phyloP scores from a whole-genome alignment of 1,139 yeast species.

The Saccharomyces uvarum region DNA sequence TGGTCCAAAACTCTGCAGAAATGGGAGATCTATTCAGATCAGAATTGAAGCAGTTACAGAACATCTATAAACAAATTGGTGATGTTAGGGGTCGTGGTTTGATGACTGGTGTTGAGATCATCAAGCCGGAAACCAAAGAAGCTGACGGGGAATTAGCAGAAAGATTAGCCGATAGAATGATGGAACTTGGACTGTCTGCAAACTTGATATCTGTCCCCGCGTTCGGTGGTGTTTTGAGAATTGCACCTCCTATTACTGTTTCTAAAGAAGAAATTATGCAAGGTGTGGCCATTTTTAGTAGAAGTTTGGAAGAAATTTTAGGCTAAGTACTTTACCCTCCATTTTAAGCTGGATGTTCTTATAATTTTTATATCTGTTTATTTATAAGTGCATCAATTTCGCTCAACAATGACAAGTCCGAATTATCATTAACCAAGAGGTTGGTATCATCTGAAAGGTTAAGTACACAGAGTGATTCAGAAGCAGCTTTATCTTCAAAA shows the following conservation, averaged over 20 bases:
- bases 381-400: slow-evolving; percentile 26
- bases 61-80: slow-evolving; percentile 13
- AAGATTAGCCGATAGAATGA: slow-evolving; percentile 16
- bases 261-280: slow-evolving; percentile 15
- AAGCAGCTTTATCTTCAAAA: slow-evolving; percentile 12
- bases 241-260: slow-evolving; percentile 24
- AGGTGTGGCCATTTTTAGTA: slow-evolving; percentile 15
- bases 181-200: slow-evolving; percentile 20
- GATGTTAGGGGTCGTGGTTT: slow-evolving; percentile 16
- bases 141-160: slow-evolving; percentile 17
- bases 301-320: slow-evolving; percentile 12
- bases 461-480: slow-evolving; percentile 11
- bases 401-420: slow-evolving; percentile 26
- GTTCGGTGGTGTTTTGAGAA: slow-evolving; percentile 23
- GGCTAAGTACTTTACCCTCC: background rate
- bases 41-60: slow-evolving; percentile 10
- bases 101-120: slow-evolving; percentile 22
- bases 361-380: background rate
- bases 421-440: slow-evolving; percentile 25
- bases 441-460: slow-evolving; percentile 25
- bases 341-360: background rate
- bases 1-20: slow-evolving; percentile 15
- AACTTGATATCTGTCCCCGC: slow-evolving; percentile 20
- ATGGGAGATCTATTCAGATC: slow-evolving; percentile 20
- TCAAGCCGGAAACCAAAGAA: slow-evolving; percentile 18